A percentile compares a stretch with the other conserved stretches of the same genome.
phyloP scores from a whole-genome alignment of 1,284 basidiomycete species.

The Leccinum variabile region DNA sequence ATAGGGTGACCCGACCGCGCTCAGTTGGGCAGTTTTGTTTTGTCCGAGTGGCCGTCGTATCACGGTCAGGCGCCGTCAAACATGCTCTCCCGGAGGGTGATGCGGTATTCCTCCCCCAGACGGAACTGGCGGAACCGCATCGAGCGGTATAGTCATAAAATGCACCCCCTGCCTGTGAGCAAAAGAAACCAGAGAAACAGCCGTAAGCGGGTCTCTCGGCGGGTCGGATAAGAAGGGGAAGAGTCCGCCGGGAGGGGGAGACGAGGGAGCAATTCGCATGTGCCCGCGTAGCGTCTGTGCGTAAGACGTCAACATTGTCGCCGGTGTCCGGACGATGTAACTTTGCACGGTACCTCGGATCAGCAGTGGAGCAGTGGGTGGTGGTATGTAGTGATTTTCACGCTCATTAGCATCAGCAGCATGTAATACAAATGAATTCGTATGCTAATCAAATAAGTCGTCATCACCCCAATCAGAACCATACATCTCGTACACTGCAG shows the following conservation, averaged over 20 bases:
- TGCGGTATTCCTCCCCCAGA: slow-evolving; percentile 78
- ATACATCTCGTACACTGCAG: no score
- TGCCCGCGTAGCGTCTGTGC: slow-evolving; percentile 66
- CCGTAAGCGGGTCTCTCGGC: slow-evolving; percentile 46
- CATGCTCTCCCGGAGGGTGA: slow-evolving; percentile 72
- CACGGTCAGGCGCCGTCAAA: slow-evolving; percentile 35
- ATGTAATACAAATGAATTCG: no score
- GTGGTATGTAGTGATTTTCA: no score
- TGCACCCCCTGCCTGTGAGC: slow-evolving; percentile 64
- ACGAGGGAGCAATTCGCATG: slow-evolving; percentile 60
- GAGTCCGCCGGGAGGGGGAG: slow-evolving; percentile 61
- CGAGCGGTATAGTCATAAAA: slow-evolving; percentile 92
- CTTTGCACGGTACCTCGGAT: slow-evolving; percentile 45
- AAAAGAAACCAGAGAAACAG: slow-evolving; percentile 72
- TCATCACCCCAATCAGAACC: no score
- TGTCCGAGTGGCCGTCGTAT: no score
- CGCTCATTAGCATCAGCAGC: no score
- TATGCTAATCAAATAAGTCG: no score
- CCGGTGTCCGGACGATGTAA: neutral
- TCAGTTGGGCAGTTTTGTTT: no score
- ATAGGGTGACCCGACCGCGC: no score
- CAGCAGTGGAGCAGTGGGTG: slow-evolving; percentile 39
- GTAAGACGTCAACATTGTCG: neutral
- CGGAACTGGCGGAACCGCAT: slow-evolving; percentile 83
- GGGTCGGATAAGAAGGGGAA: slow-evolving; percentile 64